Conservation (phyloP, 768 basidiomycete genomes). For the Royoungia palumana region DNA sequence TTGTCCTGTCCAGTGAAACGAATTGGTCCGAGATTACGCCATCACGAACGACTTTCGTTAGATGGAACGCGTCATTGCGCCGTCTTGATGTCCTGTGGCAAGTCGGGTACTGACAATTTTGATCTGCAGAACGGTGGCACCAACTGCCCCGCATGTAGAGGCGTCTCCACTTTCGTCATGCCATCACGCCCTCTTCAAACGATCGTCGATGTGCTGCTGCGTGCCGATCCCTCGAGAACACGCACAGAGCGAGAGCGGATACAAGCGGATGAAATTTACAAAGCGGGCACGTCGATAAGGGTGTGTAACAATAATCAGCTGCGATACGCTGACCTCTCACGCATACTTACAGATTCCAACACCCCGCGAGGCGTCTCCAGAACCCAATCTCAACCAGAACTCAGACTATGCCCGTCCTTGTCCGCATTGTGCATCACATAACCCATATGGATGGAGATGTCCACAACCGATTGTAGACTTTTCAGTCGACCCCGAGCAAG, state of each 20-base stretch:
- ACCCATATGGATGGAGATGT: constrained; percentile 76
- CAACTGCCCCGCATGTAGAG: constrained; percentile 80
- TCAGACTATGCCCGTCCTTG: constrained; percentile 72
- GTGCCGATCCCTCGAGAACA: constrained; percentile 63
- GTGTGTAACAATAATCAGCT: constrained; percentile 38
- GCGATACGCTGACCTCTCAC: background rate
- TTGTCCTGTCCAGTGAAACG: constrained; percentile 18
- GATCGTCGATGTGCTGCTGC: constrained; percentile 68
- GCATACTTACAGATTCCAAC: constrained; percentile 57
- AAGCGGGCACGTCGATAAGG: constrained; percentile 55
- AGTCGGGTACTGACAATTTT: constrained; percentile 10
- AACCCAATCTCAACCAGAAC: constrained; percentile 64
- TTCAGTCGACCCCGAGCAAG: constrained; percentile 59
- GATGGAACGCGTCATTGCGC: background rate
- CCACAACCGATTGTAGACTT: constrained; percentile 80
- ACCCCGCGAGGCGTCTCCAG: constrained; percentile 73
- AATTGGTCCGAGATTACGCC: background rate
- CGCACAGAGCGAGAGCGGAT: constrained; percentile 67
- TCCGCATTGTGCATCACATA: constrained; percentile 69
- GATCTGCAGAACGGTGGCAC: constrained; percentile 71
- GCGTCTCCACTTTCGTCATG: constrained; percentile 60
- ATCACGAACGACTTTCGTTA: background rate
- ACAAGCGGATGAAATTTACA: constrained; percentile 83
- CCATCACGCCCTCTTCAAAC: constrained; percentile 73
- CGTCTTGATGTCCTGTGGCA: background rate